A percentile compares a stretch with the other conserved stretches of the same genome.
These are phyloP conservation scores for Zea luxurians DNA, from an alignment of 176 grass and related monocot genomes.

Conservation along the genomic window DNA sequence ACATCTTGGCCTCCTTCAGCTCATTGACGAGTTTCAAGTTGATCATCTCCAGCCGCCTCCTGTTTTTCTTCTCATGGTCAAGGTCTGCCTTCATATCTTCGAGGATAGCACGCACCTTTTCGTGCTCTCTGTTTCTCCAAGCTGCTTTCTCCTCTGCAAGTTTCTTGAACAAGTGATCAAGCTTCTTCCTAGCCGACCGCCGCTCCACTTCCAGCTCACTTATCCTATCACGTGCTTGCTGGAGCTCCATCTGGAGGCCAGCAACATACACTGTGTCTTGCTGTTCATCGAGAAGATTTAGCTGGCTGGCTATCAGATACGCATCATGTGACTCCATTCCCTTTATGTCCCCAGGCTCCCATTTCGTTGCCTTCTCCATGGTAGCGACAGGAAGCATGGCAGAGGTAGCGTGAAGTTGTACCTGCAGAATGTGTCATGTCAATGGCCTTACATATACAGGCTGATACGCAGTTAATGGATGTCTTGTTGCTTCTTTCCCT, in stretches of 20 bases:
- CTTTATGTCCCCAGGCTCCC: conserved; percentile 74
- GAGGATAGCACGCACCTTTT: conserved; percentile 72
- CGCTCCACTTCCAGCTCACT: conserved; percentile 71
- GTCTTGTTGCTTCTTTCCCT: conserved; percentile 8
- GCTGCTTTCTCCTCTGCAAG: conserved; percentile 85
- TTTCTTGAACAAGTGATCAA: conserved; percentile 90
- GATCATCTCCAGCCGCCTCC: conserved; percentile 65
- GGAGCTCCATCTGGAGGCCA: conserved; percentile 70
- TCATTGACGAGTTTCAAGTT: conserved; percentile 84
- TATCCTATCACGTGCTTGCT: conserved; percentile 61
- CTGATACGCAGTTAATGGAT: not conserved
- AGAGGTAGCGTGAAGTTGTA: conserved; percentile 45
- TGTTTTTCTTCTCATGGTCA: conserved; percentile 80
- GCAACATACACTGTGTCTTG: conserved; percentile 54
- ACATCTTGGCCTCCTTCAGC: conserved; percentile 70
- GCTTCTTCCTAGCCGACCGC: conserved; percentile 76
- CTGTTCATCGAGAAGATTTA: conserved; percentile 71
- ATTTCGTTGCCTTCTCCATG: conserved; percentile 94
- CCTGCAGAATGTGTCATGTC: conserved; percentile 14
- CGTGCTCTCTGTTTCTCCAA: conserved; percentile 89
- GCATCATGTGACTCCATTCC: conserved; percentile 64
- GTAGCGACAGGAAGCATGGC: conserved; percentile 47
- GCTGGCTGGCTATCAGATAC: conserved; percentile 64
- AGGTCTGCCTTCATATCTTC: conserved; percentile 90
- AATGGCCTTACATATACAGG: not conserved